Base-by-base conservation (phyloP, 345 rosid genomes). In the Angophora floribunda region DNA sequence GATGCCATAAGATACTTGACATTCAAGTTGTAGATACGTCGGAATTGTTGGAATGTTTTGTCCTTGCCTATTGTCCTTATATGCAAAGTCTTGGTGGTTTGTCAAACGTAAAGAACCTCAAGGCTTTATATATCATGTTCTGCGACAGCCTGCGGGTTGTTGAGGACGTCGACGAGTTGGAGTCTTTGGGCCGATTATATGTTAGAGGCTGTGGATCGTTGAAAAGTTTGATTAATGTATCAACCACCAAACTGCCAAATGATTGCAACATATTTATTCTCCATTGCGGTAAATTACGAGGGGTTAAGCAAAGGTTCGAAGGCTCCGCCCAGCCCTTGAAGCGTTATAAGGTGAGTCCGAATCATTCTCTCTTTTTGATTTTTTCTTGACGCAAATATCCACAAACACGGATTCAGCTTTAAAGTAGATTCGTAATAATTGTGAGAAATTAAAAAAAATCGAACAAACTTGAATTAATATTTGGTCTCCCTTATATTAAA, bases 41-140 rank as follows among this genome's bases (percentile, higher is more conserved):
- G 24, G 79, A 67, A 0, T 7, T 45, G 79, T 32, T 11, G 45
- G 24, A 67, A 4, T 4, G 0, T 1, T 67, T 67, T 11, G 0
- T 15, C 3, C 41, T 67, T 67, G 0, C 0, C 13, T 0, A 0
- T 16, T 32, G 79, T 67, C 79, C 6, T 4, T 0, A 32, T 32
- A 12, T 67, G 79, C 45, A 16, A 32, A 32, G 24, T 3, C 44
- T 67, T 4, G 45, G 45, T 16, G 79, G 45, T 16, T 16, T 67
- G 44, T 32, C 79, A 7, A 16, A 67, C 79, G 16, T 67, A 16
- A 32, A 67, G 6, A 67, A 67, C 45, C 21, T 67, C 12, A 67
- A 32, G 24, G 2, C 13, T 67, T 32, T 67, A 0, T 1, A 0
- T 1, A 67, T 67, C 24, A 0, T 2, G 24, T 1, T 0, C 17